Conservation (phyloP, 345 rosid genomes). For the Syzygium grande region DNA sequence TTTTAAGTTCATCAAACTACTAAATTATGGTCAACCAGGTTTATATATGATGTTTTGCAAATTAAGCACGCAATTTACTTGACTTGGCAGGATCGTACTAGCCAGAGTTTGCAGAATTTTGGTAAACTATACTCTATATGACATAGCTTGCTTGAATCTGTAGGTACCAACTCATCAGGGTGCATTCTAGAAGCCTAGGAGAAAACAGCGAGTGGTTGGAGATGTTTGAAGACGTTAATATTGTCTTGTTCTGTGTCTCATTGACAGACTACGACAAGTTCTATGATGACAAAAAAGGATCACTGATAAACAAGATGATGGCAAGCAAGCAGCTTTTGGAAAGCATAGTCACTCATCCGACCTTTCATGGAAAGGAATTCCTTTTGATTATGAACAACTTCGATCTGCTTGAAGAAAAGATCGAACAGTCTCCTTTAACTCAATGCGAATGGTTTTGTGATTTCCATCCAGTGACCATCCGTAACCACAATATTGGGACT, state of each 20-base stretch:
- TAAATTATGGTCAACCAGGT: background rate
- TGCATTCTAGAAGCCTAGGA: conserved; percentile 60
- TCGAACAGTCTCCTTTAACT: conserved; percentile 43
- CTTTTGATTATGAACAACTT: conserved; percentile 77
- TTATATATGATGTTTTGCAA: background rate
- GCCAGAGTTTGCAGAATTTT: background rate
- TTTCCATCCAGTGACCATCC: conserved; percentile 56
- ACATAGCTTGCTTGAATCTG: background rate
- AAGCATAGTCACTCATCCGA: conserved; percentile 44
- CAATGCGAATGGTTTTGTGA: conserved; percentile 80
- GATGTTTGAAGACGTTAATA: conserved; percentile 77
- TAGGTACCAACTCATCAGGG: conserved; percentile 85
- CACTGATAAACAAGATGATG: conserved; percentile 66
- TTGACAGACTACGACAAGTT: conserved; percentile 53
- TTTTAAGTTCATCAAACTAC: background rate
- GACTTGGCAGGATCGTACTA: background rate
- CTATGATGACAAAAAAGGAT: conserved; percentile 39
- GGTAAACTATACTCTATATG: background rate
- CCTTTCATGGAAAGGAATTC: conserved; percentile 55
- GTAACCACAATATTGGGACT: conserved; percentile 10
- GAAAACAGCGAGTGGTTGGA: conserved; percentile 72
- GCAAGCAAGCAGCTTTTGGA: conserved; percentile 65
- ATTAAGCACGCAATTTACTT: background rate
- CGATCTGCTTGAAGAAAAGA: conserved; percentile 71
- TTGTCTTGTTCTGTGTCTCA: conserved; percentile 66